Base-by-base conservation (phyloP, 495 filamentous ascomycete genomes). In the Xylaria sp. region DNA sequence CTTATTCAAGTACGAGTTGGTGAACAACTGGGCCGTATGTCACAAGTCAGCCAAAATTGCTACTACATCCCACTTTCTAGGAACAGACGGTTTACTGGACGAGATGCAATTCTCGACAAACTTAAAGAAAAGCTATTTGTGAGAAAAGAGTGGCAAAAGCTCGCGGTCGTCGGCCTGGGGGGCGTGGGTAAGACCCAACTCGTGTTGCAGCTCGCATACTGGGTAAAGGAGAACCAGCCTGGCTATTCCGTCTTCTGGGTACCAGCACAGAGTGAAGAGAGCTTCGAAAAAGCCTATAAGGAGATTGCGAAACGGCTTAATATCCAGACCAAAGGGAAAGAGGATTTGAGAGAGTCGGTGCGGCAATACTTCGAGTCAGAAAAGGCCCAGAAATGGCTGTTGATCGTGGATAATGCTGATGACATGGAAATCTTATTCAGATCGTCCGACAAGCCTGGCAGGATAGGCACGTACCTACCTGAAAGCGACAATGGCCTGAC, bases 141-240 rank as follows among this genome's bases (percentile, higher is more conserved):
- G n/a, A 63, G n/a, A 1, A 48, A 68, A 0, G 65, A 68, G 7
- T 71, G 67, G 40, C 76, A 33, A 35, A 74, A 73, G 67, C 63
- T 81, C 24, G 41, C 61, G 3, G 19, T 64, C 1, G 35, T 73
- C 50, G 87, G 87, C 0, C 78, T 86, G 0, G 85, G 84, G 0
- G 86, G 85, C 0, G 74, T 85, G 1, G 85, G 85, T 0, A 89
- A 88, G 68, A 86, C 86, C 0, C 85, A 87, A 62, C 73, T 89
- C 15, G 82, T 77, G 2, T 65, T 89, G 1, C 81, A 87, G 67
- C 64, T 87, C 46, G 81, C 81, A 0, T 84, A 85, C 71, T 79
- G 81, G 71, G 65, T 76, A 1, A 78, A 73, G 68, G 77, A 40
- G 73, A 57, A 73, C 21, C 61, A 80, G 7, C 72, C 79, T 1